phyloP scores from a whole-genome alignment of 2,329 filamentous ascomycete species.

The Aspergillus luchuensis region DNA sequence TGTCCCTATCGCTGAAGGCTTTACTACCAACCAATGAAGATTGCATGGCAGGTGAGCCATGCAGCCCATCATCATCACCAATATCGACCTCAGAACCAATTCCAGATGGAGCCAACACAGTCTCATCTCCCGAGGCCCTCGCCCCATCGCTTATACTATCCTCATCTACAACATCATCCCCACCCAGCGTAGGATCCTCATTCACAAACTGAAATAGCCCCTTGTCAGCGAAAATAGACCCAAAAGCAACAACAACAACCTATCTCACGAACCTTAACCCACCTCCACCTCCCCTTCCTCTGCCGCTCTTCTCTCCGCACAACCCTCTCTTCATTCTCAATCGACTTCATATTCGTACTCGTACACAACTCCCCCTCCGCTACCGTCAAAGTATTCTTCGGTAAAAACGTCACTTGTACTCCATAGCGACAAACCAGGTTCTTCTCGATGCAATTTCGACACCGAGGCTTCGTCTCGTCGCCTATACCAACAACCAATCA shows the following conservation, averaged over 20 bases:
- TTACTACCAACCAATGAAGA: background rate
- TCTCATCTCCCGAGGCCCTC: too few species aligned
- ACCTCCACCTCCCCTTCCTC: background rate
- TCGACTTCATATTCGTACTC: background rate
- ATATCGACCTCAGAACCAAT: background rate
- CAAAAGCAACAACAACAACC: background rate
- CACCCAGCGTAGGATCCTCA: slow-evolving; percentile 21
- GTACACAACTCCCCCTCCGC: slow-evolving; percentile 17
- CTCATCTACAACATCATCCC: background rate
- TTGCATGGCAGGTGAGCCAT: too few species aligned
- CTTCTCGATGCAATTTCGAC: slow-evolving; percentile 51
- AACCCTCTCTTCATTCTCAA: too few species aligned
- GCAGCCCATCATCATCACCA: background rate
- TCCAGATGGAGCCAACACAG: background rate
- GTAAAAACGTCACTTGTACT: slow-evolving; percentile 50
- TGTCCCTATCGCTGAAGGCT: slow-evolving; percentile 28
- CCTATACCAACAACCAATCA: slow-evolving; percentile 34
- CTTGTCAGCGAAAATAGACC: background rate
- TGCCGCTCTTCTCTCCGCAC: background rate
- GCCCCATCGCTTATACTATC: too few species aligned
- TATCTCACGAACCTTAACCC: background rate
- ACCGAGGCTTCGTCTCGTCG: slow-evolving; percentile 55
- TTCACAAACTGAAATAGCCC: slow-evolving; percentile 26
- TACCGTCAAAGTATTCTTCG: slow-evolving; percentile 52
- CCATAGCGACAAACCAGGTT: slow-evolving; percentile 54